Evolutionary conservation across 768 basidiomycete genomes (phyloP).

Genomic region (Boletus patriciae): DNA sequence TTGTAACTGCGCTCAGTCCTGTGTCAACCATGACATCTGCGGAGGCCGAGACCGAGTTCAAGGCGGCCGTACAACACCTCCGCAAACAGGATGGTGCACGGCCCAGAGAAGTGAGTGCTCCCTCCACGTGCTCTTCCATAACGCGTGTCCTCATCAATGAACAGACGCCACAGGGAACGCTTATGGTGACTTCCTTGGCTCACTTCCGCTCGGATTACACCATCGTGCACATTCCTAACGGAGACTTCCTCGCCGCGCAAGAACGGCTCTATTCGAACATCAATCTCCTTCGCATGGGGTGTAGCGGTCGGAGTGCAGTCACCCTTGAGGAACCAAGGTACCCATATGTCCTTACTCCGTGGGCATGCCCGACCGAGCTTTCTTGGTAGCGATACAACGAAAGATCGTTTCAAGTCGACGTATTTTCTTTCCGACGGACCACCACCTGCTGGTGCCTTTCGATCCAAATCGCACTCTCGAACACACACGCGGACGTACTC

Average conservation of each 20-base stretch:
- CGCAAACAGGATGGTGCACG: slow-evolving; percentile 66
- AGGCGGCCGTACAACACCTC: slow-evolving; percentile 57
- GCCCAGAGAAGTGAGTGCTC: slow-evolving; percentile 56
- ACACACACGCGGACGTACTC: slow-evolving; percentile 31
- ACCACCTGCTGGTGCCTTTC: slow-evolving; percentile 22
- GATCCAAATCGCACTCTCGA: slow-evolving; percentile 32
- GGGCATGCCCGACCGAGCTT: slow-evolving; percentile 9
- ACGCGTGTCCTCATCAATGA: slow-evolving; percentile 6
- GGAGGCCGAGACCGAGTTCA: slow-evolving; percentile 58
- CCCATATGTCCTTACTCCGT: slow-evolving; percentile 7
- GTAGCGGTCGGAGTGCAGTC: slow-evolving; percentile 73
- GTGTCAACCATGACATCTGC: slow-evolving; percentile 39
- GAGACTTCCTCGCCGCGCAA: slow-evolving; percentile 57
- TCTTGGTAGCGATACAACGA: slow-evolving; percentile 64
- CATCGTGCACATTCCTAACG: slow-evolving; percentile 75
- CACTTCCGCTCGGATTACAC: slow-evolving; percentile 88
- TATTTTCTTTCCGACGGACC: slow-evolving; percentile 56
- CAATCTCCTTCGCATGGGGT: slow-evolving; percentile 81
- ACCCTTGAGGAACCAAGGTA: slow-evolving; percentile 75
- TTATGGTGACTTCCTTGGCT: slow-evolving; percentile 83
- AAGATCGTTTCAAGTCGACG: slow-evolving; percentile 73
- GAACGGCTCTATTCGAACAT: slow-evolving; percentile 80
- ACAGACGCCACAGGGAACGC: slow-evolving; percentile 62
- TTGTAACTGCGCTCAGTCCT: slow-evolving; percentile 56
- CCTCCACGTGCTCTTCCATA: neutral